A percentile compares a stretch with the other conserved stretches of the same genome.
phyloP scores from a whole-genome alignment of 1,284 basidiomycete species.

The Apiotrichum laibachii region DNA sequence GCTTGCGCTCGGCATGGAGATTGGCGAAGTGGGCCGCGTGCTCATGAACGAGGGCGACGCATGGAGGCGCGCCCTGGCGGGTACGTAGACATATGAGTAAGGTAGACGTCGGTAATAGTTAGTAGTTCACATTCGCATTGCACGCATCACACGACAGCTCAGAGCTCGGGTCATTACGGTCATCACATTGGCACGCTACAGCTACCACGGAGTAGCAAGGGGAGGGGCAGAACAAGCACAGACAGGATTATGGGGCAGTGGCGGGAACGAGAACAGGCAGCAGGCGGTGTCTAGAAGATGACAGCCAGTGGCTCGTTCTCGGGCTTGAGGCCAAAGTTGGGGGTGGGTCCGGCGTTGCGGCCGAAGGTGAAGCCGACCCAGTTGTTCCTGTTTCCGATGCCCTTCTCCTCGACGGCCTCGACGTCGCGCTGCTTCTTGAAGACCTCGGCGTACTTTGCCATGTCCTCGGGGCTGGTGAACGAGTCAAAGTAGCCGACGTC shows the following conservation, averaged over 20 bases:
- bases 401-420: constrained; percentile 83
- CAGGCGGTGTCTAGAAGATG: constrained; percentile 45
- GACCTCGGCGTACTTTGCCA: constrained; percentile 98
- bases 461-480: constrained; percentile 86
- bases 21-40: constrained; percentile 50
- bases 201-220: neutral
- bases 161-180: constrained; percentile 6
- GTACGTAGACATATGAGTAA: constrained; percentile 11
- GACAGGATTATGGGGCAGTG: neutral
- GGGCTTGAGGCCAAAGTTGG: constrained; percentile 36
- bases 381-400: constrained; percentile 58
- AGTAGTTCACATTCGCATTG: neutral
- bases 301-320: constrained; percentile 51
- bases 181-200: constrained; percentile 8
- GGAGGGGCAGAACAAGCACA: neutral
- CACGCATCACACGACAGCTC: neutral
- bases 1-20: constrained; percentile 50
- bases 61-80: constrained; percentile 49
- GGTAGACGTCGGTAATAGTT: neutral
- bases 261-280: neutral
- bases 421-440: constrained; percentile 96
- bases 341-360: constrained; percentile 58
- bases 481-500: constrained; percentile 99
- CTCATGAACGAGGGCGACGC: constrained; percentile 51
- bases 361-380: constrained; percentile 92